Percentiles rank a stretch among this genome's conserved stretches.
Evolutionary conservation across 176 grass and related monocot species (phyloP).

Genomic region (Aegilops longissima): DNA sequence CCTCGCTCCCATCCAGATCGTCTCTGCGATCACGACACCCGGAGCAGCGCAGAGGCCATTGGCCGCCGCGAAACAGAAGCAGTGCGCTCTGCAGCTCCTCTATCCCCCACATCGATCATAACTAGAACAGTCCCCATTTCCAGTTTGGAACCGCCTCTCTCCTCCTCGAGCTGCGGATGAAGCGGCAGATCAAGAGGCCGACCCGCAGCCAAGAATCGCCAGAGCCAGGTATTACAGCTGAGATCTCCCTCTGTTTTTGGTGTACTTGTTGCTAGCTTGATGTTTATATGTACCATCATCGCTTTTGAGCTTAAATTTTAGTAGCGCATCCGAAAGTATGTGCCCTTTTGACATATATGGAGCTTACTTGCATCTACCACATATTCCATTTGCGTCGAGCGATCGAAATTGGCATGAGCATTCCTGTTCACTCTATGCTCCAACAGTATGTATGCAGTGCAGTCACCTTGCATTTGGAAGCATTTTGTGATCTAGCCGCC

Average conservation of each 20-base stretch:
- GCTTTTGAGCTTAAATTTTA: neutral
- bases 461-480: neutral
- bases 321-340: conserved; percentile 3
- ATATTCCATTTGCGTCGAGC: conserved; percentile 7
- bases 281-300: neutral
- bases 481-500: neutral
- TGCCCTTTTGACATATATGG: conserved; percentile 9
- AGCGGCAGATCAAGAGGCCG: conserved; percentile 42
- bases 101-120: neutral
- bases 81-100: neutral
- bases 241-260: neutral
- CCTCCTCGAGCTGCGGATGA: conserved; percentile 7
- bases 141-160: neutral
- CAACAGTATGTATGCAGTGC: neutral
- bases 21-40: conserved; percentile 27
- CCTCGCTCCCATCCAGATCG: neutral
- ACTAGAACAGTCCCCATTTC: conserved; percentile 22
- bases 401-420: neutral
- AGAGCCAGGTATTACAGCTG: conserved; percentile 29
- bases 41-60: conserved; percentile 22
- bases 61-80: conserved; percentile 25
- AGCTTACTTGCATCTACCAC: neutral
- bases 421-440: neutral
- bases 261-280: neutral
- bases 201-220: conserved; percentile 15